Percentiles rank a stretch among this genome's conserved stretches.
These are phyloP conservation scores for Yarrowia porcina DNA, from an alignment of 805 yeast genomes.

Conservation along the genomic window DNA sequence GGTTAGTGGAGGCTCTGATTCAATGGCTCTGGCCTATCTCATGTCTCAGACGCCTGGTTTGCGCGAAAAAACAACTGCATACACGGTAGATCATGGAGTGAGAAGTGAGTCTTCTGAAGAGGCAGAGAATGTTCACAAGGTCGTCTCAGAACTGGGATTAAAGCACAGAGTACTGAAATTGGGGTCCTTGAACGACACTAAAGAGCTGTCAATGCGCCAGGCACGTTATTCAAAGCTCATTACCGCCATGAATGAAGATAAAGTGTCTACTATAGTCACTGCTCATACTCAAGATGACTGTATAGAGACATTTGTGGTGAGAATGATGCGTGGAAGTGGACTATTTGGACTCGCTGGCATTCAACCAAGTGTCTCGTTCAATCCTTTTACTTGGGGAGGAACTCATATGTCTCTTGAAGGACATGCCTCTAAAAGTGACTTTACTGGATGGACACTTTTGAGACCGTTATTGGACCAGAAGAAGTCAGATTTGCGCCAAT, in stretches of 20 bases:
- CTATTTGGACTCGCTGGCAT: constrained; percentile 63
- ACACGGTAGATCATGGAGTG: constrained; percentile 64
- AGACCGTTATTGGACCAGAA: constrained; percentile 53
- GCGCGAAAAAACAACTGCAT: constrained; percentile 44
- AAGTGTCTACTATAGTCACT: constrained; percentile 45
- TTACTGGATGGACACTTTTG: constrained; percentile 35
- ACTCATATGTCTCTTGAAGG: background rate
- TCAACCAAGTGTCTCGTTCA: constrained; percentile 35
- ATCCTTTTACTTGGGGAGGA: constrained; percentile 18
- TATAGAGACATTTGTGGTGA: constrained; percentile 60
- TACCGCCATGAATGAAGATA: constrained; percentile 41
- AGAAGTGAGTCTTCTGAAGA: constrained; percentile 51
- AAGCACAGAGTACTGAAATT: constrained; percentile 40
- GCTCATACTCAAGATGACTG: constrained; percentile 77
- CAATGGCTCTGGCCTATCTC: constrained; percentile 62
- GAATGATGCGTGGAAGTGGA: constrained; percentile 48
- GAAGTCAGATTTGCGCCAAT: constrained; percentile 47
- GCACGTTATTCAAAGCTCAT: constrained; percentile 50
- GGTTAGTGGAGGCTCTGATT: constrained; percentile 79
- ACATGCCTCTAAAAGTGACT: constrained; percentile 17
- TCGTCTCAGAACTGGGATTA: constrained; percentile 34
- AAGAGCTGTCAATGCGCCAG: constrained; percentile 58
- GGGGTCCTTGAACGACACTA: background rate
- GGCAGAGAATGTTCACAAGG: constrained; percentile 43
- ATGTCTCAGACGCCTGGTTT: constrained; percentile 41